Conservation (phyloP, 2,329 filamentous ascomycete species). For the Fusarium nematophilum region DNA sequence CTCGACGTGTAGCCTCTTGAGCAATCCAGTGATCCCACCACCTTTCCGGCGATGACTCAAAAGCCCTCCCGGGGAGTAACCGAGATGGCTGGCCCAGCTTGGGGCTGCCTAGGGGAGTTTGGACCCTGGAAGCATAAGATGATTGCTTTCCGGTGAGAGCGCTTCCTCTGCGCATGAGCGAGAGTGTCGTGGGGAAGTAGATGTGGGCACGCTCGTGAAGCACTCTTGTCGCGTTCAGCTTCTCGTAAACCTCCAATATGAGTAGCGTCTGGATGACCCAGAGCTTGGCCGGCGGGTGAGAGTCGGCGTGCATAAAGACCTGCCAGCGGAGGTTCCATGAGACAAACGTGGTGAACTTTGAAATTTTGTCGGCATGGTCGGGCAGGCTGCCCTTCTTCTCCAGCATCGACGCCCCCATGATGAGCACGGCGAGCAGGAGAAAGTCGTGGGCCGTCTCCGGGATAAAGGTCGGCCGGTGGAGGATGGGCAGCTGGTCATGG, state of each 20-base stretch:
- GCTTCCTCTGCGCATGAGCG: constrained; percentile 44
- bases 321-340: constrained; percentile 46
- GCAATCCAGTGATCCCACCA: constrained; percentile 48
- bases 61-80: constrained; percentile 24
- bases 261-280: constrained; percentile 45
- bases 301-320: constrained; percentile 45
- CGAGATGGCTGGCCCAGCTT: constrained; percentile 29
- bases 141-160: constrained; percentile 44
- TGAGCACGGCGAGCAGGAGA: constrained; percentile 40
- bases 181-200: constrained; percentile 44
- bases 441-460: constrained; percentile 45
- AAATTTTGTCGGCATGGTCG: constrained; percentile 40
- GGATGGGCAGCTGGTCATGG: constrained; percentile 43
- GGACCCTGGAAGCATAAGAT: constrained; percentile 41
- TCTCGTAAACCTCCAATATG: constrained; percentile 44
- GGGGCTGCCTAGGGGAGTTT: constrained; percentile 38
- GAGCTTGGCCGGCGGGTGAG: constrained; percentile 43
- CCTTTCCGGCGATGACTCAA: constrained; percentile 40
- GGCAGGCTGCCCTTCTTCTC: constrained; percentile 34
- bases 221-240: constrained; percentile 43
- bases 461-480: constrained; percentile 42
- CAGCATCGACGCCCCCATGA: constrained; percentile 45
- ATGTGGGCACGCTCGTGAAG: constrained; percentile 46
- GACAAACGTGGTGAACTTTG: constrained; percentile 45
- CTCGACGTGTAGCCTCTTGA: constrained; percentile 44